phyloP scores from a whole-genome alignment of 164 flowering plant species.

The Magnolia kwangsiensis region DNA sequence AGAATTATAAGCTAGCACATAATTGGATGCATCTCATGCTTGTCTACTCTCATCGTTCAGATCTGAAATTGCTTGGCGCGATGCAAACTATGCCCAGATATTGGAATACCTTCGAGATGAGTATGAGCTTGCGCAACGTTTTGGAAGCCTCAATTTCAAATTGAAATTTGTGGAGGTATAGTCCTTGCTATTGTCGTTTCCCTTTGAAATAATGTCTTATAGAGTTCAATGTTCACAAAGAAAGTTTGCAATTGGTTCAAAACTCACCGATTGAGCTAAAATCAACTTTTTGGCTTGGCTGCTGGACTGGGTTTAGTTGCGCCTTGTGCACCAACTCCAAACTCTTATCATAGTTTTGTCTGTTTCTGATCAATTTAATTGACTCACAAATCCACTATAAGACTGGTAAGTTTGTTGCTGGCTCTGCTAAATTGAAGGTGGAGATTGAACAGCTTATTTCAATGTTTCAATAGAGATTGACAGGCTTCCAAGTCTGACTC shows the following conservation, averaged over 20 bases:
- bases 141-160: conserved; percentile 79
- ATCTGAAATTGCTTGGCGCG: conserved; percentile 96
- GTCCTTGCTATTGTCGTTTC: not conserved
- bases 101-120: conserved; percentile 86
- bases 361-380: too few relatives aligned
- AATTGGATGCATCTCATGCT: not conserved
- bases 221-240: not conserved
- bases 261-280: too few relatives aligned
- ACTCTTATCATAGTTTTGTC: too few relatives aligned
- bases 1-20: not conserved
- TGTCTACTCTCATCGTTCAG: conserved; percentile 24
- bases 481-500: not conserved
- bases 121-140: conserved; percentile 82
- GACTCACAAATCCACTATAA: too few relatives aligned
- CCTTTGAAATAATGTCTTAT: not conserved
- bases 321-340: too few relatives aligned
- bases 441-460: not conserved
- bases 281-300: too few relatives aligned
- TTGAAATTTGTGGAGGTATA: conserved; percentile 87
- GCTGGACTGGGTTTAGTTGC: too few relatives aligned
- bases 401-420: too few relatives aligned
- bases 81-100: conserved; percentile 85
- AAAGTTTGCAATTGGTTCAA: not conserved
- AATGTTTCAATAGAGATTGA: not conserved
- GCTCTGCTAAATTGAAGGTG: too few relatives aligned